Percentiles rank a stretch among this genome's conserved stretches.
Evolutionary conservation across 2,329 filamentous ascomycete species (phyloP).

Genomic region (Escovopsis sp.): DNA sequence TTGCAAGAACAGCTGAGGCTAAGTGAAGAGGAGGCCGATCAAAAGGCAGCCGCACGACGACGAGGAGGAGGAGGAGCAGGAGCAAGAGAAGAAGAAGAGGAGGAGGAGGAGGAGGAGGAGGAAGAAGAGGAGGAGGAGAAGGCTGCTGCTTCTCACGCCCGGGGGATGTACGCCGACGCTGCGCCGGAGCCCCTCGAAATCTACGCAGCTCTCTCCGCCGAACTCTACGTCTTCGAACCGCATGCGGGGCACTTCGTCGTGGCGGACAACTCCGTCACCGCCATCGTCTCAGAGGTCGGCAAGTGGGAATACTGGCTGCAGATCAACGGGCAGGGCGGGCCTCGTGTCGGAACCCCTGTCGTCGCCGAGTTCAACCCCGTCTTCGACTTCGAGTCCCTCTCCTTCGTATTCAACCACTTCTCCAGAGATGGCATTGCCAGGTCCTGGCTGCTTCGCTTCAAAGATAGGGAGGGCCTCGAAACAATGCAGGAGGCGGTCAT

Average conservation of each 20-base stretch:
- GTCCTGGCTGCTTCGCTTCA: conserved; percentile 91
- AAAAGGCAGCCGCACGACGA: too few relatives aligned
- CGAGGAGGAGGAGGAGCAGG: too few relatives aligned
- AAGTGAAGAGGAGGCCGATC: conserved; percentile 6
- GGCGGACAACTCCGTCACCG: conserved; percentile 60
- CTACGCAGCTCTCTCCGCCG: conserved; percentile 59
- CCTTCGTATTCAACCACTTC: conserved; percentile 98
- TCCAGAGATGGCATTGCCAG: conserved; percentile 75
- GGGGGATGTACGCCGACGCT: conserved; percentile 1
- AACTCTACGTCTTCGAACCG: conserved; percentile 91
- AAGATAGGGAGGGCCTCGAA: conserved; percentile 65
- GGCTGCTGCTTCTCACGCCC: conserved; percentile 16
- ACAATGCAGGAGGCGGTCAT: conserved; percentile 87
- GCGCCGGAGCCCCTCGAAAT: conserved; percentile 57
- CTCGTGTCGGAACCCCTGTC: conserved; percentile 79
- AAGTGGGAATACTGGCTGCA: conserved; percentile 95
- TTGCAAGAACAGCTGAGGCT: too few relatives aligned
- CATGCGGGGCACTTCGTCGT: conserved; percentile 69
- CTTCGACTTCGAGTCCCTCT: conserved; percentile 98
- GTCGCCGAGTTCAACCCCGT: conserved; percentile 90
- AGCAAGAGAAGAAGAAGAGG: conserved; percentile 12
- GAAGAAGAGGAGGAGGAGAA: conserved; percentile 7
- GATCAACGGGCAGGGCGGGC: conserved; percentile 57
- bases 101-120: background rate
- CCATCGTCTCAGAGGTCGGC: conserved; percentile 72